A percentile compares a stretch with the other conserved stretches of the same genome.
phyloP scores from a whole-genome alignment of 2,329 filamentous ascomycete species.

The Pseudogymnoascus sp. region DNA sequence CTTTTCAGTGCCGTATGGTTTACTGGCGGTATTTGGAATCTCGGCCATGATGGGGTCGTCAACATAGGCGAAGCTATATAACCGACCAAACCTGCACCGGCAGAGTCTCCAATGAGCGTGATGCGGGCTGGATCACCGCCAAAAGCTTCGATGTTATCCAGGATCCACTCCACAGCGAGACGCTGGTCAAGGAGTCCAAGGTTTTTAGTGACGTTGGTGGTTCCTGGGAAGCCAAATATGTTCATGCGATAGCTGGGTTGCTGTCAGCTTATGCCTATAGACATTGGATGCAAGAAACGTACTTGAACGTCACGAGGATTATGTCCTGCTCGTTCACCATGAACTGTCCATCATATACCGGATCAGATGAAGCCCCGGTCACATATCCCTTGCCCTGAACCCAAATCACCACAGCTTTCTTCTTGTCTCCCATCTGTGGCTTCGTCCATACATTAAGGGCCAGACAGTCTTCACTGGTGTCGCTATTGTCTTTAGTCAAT shows the following conservation, averaged over 20 bases:
- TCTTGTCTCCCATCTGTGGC: conserved; percentile 12
- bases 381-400: conserved; percentile 36
- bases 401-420: conserved; percentile 38
- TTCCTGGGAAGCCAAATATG: conserved; percentile 33
- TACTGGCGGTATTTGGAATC: neutral
- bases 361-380: conserved; percentile 31
- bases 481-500: neutral
- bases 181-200: conserved; percentile 56
- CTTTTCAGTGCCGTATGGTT: neutral
- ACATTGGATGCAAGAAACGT: conserved; percentile 27
- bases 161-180: conserved; percentile 50
- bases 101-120: conserved; percentile 46
- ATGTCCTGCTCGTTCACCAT: conserved; percentile 37
- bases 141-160: conserved; percentile 49
- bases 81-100: conserved; percentile 46
- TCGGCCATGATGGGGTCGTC: conserved; percentile 27
- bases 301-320: conserved; percentile 41
- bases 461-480: conserved; percentile 22
- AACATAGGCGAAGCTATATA: conserved; percentile 26
- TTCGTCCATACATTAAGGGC: conserved; percentile 22
- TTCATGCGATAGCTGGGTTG: conserved; percentile 29
- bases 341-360: conserved; percentile 35
- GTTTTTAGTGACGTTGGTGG: conserved; percentile 33
- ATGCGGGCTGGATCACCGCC: conserved; percentile 50
- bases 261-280: neutral